Percentiles rank a stretch among this genome's conserved stretches.
Evolutionary conservation across 768 basidiomycete genomes (phyloP).

Genomic region (Tylopilus subfusipes): DNA sequence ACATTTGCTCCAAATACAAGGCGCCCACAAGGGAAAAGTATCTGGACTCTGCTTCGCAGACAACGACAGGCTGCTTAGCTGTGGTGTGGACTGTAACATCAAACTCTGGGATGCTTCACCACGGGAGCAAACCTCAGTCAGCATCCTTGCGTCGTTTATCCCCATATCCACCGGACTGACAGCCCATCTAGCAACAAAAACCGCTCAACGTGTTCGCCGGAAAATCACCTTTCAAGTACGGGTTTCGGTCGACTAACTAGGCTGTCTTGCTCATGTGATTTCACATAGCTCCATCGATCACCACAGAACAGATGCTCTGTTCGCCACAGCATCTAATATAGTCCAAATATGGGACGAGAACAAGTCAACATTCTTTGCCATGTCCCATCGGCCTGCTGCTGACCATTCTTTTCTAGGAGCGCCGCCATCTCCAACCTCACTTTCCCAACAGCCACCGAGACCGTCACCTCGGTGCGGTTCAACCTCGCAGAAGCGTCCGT

Average conservation of each 20-base stretch:
- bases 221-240: conserved; percentile 89
- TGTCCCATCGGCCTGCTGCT: background rate
- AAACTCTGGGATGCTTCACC: conserved; percentile 69
- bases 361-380: conserved; percentile 45
- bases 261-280: background rate
- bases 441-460: conserved; percentile 85
- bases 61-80: conserved; percentile 62
- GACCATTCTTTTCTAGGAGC: conserved; percentile 48
- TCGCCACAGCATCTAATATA: conserved; percentile 88
- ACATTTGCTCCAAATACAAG: conserved; percentile 52
- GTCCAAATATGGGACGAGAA: conserved; percentile 99
- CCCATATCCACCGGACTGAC: background rate
- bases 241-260: background rate
- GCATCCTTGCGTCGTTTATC: conserved; percentile 3
- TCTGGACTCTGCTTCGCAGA: conserved; percentile 77
- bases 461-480: conserved; percentile 83
- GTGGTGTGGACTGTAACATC: conserved; percentile 78
- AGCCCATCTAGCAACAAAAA: conserved; percentile 34
- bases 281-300: conserved; percentile 86
- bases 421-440: conserved; percentile 83
- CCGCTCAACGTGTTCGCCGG: conserved; percentile 79
- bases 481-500: conserved; percentile 93
- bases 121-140: conserved; percentile 40
- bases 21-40: conserved; percentile 82
- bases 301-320: conserved; percentile 82